Conservation (phyloP, 2,329 filamentous ascomycete species). For the Aspergillus sp. region DNA sequence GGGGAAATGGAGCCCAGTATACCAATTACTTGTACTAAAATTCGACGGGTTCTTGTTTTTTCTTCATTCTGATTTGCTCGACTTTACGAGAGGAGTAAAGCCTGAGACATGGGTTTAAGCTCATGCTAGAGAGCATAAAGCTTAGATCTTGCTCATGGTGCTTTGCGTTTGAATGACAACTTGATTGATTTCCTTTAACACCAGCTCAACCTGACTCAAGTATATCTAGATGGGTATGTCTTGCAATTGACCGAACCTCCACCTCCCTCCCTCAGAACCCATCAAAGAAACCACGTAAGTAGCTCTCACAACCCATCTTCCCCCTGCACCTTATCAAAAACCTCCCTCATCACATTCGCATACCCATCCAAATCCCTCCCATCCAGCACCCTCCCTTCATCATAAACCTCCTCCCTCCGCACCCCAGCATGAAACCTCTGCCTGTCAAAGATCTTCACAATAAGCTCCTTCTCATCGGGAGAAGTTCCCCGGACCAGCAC, state of each 20-base stretch:
- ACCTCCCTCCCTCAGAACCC: too few species aligned
- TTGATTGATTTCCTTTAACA: neutral
- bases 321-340: neutral
- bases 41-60: constrained; percentile 27
- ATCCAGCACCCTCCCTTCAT: neutral
- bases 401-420: neutral
- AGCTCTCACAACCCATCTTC: neutral
- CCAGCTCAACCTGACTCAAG: neutral
- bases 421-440: neutral
- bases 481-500: constrained; percentile 12
- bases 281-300: neutral
- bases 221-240: neutral
- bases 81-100: neutral
- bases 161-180: neutral
- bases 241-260: neutral
- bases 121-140: neutral
- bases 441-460: neutral
- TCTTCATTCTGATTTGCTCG: constrained; percentile 3
- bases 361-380: neutral
- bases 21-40: constrained; percentile 31
- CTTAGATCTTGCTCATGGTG: neutral
- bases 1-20: neutral
- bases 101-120: neutral
- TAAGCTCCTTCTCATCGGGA: neutral
- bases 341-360: constrained; percentile 6